Evolutionary conservation across 768 basidiomycete genomes (phyloP), one percentile per base, ranked within the genome.

Genomic region (Pleurotus ostreatus): DNA sequence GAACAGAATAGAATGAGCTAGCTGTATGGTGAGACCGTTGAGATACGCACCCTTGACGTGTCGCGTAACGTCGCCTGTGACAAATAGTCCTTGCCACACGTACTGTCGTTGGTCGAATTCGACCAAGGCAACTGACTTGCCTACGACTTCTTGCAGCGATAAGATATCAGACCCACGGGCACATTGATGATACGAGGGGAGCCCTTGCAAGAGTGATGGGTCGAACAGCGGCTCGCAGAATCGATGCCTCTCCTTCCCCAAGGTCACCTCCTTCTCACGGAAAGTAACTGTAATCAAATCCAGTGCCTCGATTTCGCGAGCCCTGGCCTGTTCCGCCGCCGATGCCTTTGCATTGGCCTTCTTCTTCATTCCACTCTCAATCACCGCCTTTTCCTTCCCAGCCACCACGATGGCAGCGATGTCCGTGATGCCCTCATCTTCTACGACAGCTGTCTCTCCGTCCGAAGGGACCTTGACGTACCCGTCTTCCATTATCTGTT

Each of bases 211-310:
- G 41, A 92, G 63, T 3, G 68, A 73, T 2, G 88, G 86, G 65
- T 93, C 86, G 60, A 93, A 94, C 23, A 97, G 75, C 5, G 93
- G 92, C 68, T 96, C 94, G 67, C 91, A 93, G 71, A 94, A 90
- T 40, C 90, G 78, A 74, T 97, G 93, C 37, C 94, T 79, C 65
- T 93, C 92, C 67, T 89, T 91, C 15, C 94, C 94, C 37, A 96
- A 62, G 6, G 88, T 89, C 57, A 95, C 65, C 40, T 83, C 78
- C 64, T 80, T 78, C 8, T 77, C 84, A n/a, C 82, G 78, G 70
- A 91, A 93, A 64, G 88, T 77, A 22, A 92, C 69, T 7, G 85
- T 83, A 37, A 90, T 72, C n/a, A 94, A 83, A 67, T 95, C 91
- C 57, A 92, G 72, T 0, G 92, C 88, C 65, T 89, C 86, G 34